These are phyloP conservation scores for Polyporus arcularius DNA, from an alignment of 768 basidiomycete genomes.

Conservation along the genomic window DNA sequence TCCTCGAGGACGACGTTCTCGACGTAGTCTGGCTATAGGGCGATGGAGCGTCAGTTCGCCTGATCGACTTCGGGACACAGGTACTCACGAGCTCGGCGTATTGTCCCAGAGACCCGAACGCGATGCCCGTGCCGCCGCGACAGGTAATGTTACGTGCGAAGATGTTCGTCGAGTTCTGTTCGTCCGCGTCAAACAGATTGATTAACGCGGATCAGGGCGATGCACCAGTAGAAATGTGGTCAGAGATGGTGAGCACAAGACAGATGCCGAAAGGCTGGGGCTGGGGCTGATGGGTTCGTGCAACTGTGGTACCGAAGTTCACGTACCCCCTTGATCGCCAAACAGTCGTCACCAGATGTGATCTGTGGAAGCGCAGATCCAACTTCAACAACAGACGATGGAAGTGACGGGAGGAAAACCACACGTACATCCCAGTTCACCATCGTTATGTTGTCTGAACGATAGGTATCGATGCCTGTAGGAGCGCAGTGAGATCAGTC, in stretches of 20 bases:
- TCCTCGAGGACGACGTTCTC: constrained; percentile 51
- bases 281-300: too few relatives aligned
- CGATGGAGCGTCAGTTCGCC: not conserved
- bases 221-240: too few relatives aligned
- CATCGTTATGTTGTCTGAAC: constrained; percentile 48
- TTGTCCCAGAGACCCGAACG: constrained; percentile 61
- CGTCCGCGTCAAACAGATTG: not conserved
- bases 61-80: not conserved
- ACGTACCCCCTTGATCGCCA: constrained; percentile 64
- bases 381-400: not conserved
- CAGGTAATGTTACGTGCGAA: constrained; percentile 50
- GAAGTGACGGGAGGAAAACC: not conserved
- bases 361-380: constrained; percentile 26
- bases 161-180: constrained; percentile 57
- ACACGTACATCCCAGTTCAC: constrained; percentile 51
- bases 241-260: too few relatives aligned
- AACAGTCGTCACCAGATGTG: constrained; percentile 63
- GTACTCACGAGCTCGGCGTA: constrained; percentile 48
- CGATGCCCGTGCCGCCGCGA: constrained; percentile 61
- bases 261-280: too few relatives aligned
- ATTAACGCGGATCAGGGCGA: not conserved
- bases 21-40: constrained; percentile 51
- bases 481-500: not conserved
- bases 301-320: not conserved
- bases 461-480: constrained; percentile 56